Percentiles rank a stretch among this genome's conserved stretches.
Evolutionary conservation across 805 yeast genomes (phyloP).

Genomic region (Starmerella powellii): DNA sequence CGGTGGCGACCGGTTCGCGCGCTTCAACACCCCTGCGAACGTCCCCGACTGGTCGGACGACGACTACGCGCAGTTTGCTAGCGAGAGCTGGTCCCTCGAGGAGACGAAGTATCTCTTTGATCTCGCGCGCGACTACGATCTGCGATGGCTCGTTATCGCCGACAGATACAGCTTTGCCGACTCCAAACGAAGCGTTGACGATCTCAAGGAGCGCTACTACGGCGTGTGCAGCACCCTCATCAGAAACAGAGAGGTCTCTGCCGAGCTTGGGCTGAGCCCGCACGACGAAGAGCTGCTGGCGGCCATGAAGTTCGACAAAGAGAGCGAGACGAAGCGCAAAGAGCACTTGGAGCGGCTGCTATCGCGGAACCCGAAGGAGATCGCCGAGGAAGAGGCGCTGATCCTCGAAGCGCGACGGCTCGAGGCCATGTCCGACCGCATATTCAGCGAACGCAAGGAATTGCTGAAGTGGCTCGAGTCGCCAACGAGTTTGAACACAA

Average conservation of each 20-base stretch:
- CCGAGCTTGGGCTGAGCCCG: slow-evolving; percentile 33
- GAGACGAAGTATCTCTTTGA: slow-evolving; percentile 75
- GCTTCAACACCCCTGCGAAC: slow-evolving; percentile 55
- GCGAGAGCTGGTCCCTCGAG: slow-evolving; percentile 52
- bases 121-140: slow-evolving; percentile 40
- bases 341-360: slow-evolving; percentile 64
- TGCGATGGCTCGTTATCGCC: slow-evolving; percentile 56
- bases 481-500: slow-evolving; percentile 55
- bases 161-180: slow-evolving; percentile 39
- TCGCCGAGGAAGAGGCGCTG: slow-evolving; percentile 93
- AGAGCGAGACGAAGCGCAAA: slow-evolving; percentile 67
- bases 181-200: slow-evolving; percentile 43
- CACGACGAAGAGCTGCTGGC: slow-evolving; percentile 46
- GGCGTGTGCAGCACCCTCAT: slow-evolving; percentile 48
- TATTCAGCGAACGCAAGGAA: slow-evolving; percentile 70
- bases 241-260: slow-evolving; percentile 19
- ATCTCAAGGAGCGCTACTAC: slow-evolving; percentile 72
- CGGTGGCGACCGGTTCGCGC: slow-evolving; percentile 55
- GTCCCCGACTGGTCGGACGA: slow-evolving; percentile 57
- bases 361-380: slow-evolving; percentile 84
- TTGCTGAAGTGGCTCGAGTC: slow-evolving; percentile 70
- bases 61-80: slow-evolving; percentile 42
- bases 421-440: slow-evolving; percentile 82
- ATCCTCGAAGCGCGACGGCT: slow-evolving; percentile 86
- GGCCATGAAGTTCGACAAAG: slow-evolving; percentile 54